phyloP scores from a whole-genome alignment of 1,139 yeast genomes.

The Spencermartinsiella ligniputridi region DNA sequence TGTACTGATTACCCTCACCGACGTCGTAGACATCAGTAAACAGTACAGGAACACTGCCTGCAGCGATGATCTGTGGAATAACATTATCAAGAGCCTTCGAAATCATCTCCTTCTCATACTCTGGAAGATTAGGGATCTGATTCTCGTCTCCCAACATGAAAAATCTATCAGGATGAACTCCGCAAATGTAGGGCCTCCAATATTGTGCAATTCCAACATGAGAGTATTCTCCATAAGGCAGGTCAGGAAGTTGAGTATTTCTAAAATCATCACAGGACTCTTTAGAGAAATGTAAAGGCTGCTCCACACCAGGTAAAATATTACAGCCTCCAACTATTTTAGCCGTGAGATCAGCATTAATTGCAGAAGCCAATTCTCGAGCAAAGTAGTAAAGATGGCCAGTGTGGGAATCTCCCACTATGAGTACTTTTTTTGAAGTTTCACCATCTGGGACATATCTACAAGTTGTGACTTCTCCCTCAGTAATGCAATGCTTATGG shows the following conservation, averaged over 20 bases:
- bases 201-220: conserved; percentile 5
- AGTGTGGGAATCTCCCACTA: no score
- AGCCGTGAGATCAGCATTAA: no score
- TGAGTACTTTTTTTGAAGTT: no score
- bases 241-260: conserved; percentile 5
- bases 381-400: no score
- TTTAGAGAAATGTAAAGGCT: conserved; percentile 5
- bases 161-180: conserved; percentile 6
- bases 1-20: conserved; percentile 1
- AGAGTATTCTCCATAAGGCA: conserved; percentile 2
- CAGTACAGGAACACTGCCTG: conserved; percentile 4
- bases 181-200: conserved; percentile 5
- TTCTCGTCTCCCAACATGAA: conserved; percentile 6
- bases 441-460: no score
- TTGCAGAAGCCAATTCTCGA: no score
- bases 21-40: conserved; percentile 6
- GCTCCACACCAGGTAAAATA: no score
- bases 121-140: neutral
- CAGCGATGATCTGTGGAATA: conserved; percentile 2
- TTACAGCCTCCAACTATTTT: no score
- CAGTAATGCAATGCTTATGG: no score
- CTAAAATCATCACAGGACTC: conserved; percentile 4
- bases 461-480: no score
- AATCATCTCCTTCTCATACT: conserved; percentile 4
- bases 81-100: neutral